Evolutionary conservation across 1,284 basidiomycete species (phyloP).

Genomic region (Austroboletus novae-zelandiae): DNA sequence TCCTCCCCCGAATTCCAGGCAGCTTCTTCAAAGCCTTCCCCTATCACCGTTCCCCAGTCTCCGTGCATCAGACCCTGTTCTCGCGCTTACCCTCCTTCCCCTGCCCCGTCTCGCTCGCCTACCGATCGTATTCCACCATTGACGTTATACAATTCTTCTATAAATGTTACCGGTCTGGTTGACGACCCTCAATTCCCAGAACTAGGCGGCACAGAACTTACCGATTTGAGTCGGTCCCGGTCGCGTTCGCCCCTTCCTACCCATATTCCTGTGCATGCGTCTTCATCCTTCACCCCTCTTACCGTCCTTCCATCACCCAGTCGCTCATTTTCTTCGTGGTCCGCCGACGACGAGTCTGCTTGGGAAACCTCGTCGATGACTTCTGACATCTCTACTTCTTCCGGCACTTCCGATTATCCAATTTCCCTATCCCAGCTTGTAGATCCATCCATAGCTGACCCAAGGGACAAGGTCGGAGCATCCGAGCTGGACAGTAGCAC

Average conservation of each 20-base stretch:
- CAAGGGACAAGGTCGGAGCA: slow-evolving; percentile 9
- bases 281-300: slow-evolving; percentile 12
- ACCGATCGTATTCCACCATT: slow-evolving; percentile 37
- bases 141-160: slow-evolving; percentile 23
- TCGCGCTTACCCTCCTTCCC: slow-evolving; percentile 48
- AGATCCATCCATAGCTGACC: slow-evolving; percentile 9
- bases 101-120: slow-evolving; percentile 48
- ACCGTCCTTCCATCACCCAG: slow-evolving; percentile 35
- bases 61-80: slow-evolving; percentile 38
- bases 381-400: slow-evolving; percentile 54
- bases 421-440: slow-evolving; percentile 16
- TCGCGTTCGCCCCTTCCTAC: slow-evolving; percentile 39
- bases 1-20: slow-evolving; percentile 30
- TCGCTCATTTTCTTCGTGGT: slow-evolving; percentile 56
- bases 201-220: slow-evolving; percentile 6
- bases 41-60: slow-evolving; percentile 30
- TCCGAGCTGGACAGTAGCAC: slow-evolving; percentile 24
- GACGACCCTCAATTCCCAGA: slow-evolving; percentile 6
- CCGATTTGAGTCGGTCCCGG: slow-evolving; percentile 6
- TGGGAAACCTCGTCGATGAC: slow-evolving; percentile 69
- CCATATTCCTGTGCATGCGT: slow-evolving; percentile 20
- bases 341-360: slow-evolving; percentile 71
- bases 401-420: slow-evolving; percentile 30
- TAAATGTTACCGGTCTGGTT: slow-evolving; percentile 2
- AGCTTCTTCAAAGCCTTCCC: slow-evolving; percentile 10